Evolutionary conservation across 202 grass and related monocot species (phyloP), one percentile per base, ranked within the genome.

Genomic region (Saccharum hybrid): DNA sequence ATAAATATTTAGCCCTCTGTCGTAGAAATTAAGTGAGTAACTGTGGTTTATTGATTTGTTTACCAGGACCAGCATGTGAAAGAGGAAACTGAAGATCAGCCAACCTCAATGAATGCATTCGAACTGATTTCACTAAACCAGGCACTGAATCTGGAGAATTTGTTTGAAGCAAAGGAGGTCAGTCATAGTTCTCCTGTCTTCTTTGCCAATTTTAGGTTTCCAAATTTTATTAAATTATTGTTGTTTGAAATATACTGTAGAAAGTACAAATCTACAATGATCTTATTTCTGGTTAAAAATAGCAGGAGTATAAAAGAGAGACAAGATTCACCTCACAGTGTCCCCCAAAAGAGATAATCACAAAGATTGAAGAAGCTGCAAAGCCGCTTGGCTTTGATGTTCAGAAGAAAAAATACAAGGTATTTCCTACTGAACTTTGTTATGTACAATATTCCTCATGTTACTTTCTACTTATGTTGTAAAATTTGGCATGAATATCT

Each of bases 341-440:
- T 76, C 52, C 94, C 21, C 90, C 92, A 10, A 94, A 93, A 52
- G 92, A 94, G 86, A 97, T 97, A 42, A 87, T 97, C 69, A 88
- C 75, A 74, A 97, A 97, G 80, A 94, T 97, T 75, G 94, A 91
- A 81, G 90, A 93, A 91, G 94, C 90, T 72, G 90, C 94, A 68
- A 97, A 92, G 37, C 94, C 94, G 61, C 90, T 97, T 84, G 92
- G 94, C 31, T 97, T 97, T 74, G 88, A 97, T 65, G 79, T 97
- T 83, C 92, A 97, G 81, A 97, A 90, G 94, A 97, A 76, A 94
- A 94, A 94, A 22, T 97, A 91, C 80, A 97, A 97, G 92, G 94
- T 94, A 68, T 42, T 70, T 70, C 16, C 39, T 66, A 56, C 56
- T 26, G 51, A 11, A 28, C 1, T 62, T 62, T 12, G 2, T 61